These are phyloP conservation scores for Scheffersomyces cryptocercus DNA, from an alignment of 1,139 yeast species.

Conservation along the genomic window DNA sequence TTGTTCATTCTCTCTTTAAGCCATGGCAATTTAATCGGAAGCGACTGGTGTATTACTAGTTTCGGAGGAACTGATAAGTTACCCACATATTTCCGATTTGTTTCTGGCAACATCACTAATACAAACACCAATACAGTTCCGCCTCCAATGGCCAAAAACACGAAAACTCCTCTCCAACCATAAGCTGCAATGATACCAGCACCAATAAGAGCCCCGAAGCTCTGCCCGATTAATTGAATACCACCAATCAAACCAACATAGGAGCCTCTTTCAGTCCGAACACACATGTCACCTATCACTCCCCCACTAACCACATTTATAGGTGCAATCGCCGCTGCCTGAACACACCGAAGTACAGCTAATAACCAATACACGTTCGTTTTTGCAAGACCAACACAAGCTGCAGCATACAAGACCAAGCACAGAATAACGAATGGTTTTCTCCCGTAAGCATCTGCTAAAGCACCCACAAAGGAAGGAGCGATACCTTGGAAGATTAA, in stretches of 20 bases:
- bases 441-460: constrained; percentile 71
- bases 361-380: constrained; percentile 27
- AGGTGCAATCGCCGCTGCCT: constrained; percentile 72
- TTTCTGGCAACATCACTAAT: constrained; percentile 62
- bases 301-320: constrained; percentile 68
- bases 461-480: constrained; percentile 26
- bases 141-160: constrained; percentile 69
- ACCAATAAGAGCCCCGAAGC: constrained; percentile 76
- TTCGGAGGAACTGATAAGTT: constrained; percentile 58
- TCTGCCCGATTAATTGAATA: constrained; percentile 67
- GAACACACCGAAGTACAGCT: constrained; percentile 58
- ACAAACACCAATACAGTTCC: constrained; percentile 40
- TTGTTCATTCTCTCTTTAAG: constrained; percentile 14
- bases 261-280: constrained; percentile 64
- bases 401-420: constrained; percentile 15
- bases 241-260: constrained; percentile 64
- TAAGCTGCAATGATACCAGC: constrained; percentile 59
- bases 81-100: constrained; percentile 67
- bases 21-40: constrained; percentile 30
- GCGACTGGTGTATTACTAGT: constrained; percentile 40
- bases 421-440: constrained; percentile 44
- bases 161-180: constrained; percentile 77
- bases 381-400: constrained; percentile 27
- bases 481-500: constrained; percentile 64
- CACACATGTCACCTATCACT: constrained; percentile 66